phyloP scores from a whole-genome alignment of 345 rosid species.

The Carallia brachiata region DNA sequence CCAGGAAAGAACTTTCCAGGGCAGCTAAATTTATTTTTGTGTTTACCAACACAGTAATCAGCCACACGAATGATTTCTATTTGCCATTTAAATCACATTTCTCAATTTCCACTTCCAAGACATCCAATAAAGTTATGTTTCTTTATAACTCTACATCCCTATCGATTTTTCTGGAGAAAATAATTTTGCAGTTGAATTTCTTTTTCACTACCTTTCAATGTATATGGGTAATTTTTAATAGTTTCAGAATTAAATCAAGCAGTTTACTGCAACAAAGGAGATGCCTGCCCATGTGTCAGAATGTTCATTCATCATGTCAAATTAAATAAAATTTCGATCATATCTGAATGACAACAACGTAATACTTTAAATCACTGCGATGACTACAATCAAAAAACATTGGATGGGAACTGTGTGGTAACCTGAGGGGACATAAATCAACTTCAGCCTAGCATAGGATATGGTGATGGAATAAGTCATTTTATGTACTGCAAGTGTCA shows the following conservation, averaged over 20 bases:
- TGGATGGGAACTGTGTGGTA: constrained; percentile 69
- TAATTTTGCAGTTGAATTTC: constrained; percentile 72
- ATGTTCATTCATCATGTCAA: constrained; percentile 16
- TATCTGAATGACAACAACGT: constrained; percentile 83
- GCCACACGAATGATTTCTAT: not conserved
- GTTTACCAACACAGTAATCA: not conserved
- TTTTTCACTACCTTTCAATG: constrained; percentile 73
- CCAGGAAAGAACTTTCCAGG: no score
- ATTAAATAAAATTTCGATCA: constrained; percentile 5
- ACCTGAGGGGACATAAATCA: constrained; percentile 42
- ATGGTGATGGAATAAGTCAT: constrained; percentile 56
- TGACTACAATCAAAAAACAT: constrained; percentile 65
- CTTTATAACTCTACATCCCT: no score
- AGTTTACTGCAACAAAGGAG: constrained; percentile 50
- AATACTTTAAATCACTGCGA: constrained; percentile 73
- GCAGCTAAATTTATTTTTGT: no score
- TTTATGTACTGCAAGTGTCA: constrained; percentile 33
- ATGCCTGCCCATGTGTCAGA: constrained; percentile 28
- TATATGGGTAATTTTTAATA: constrained; percentile 58
- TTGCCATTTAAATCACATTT: not conserved
- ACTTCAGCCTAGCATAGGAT: constrained; percentile 22
- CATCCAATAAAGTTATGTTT: no score
- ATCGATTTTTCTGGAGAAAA: not conserved
- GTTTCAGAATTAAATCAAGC: constrained; percentile 84
- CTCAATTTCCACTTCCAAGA: no score